Evolutionary conservation across 176 grass and related monocot genomes (phyloP).

Genomic region (Hsuehochloa calcarea): DNA sequence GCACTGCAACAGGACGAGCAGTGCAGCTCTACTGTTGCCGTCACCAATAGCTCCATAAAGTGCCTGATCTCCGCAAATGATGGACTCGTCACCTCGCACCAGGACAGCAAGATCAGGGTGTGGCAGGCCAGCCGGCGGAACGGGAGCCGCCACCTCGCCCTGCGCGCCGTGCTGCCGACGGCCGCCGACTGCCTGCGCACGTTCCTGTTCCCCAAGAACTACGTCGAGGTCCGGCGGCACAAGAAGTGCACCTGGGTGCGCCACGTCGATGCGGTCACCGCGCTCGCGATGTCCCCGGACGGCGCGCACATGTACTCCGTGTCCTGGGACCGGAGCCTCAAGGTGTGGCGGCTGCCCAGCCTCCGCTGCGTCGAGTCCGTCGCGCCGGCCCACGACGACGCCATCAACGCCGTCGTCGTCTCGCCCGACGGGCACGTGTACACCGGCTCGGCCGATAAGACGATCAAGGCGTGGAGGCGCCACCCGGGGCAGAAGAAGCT

Average conservation of each 20-base stretch:
- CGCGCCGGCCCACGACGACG: slow-evolving; percentile 54
- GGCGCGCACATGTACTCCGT: slow-evolving; percentile 68
- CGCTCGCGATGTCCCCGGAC: slow-evolving; percentile 53
- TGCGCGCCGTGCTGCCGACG: slow-evolving; percentile 61
- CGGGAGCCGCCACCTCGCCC: background rate
- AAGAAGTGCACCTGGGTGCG: slow-evolving; percentile 66
- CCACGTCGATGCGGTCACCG: slow-evolving; percentile 68
- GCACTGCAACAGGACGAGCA: background rate
- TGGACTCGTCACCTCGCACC: slow-evolving; percentile 58
- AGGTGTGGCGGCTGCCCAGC: slow-evolving; percentile 52
- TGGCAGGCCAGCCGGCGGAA: slow-evolving; percentile 27
- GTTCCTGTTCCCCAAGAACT: slow-evolving; percentile 47
- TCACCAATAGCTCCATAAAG: slow-evolving; percentile 51
- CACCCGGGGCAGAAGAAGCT: slow-evolving; percentile 28
- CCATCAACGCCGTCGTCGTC: slow-evolving; percentile 72
- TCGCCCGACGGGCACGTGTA: slow-evolving; percentile 48
- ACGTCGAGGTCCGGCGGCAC: slow-evolving; percentile 62
- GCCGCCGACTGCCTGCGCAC: slow-evolving; percentile 46
- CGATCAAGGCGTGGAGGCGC: slow-evolving; percentile 53
- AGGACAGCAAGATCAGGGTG: slow-evolving; percentile 72
- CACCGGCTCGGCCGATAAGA: slow-evolving; percentile 62
- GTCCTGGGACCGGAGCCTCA: slow-evolving; percentile 82
- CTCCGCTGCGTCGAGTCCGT: slow-evolving; percentile 61
- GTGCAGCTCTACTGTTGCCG: slow-evolving; percentile 19
- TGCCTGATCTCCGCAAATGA: slow-evolving; percentile 35